Conservation (phyloP, 768 basidiomycete species). For the Phylloporus rhodoxanthus region DNA sequence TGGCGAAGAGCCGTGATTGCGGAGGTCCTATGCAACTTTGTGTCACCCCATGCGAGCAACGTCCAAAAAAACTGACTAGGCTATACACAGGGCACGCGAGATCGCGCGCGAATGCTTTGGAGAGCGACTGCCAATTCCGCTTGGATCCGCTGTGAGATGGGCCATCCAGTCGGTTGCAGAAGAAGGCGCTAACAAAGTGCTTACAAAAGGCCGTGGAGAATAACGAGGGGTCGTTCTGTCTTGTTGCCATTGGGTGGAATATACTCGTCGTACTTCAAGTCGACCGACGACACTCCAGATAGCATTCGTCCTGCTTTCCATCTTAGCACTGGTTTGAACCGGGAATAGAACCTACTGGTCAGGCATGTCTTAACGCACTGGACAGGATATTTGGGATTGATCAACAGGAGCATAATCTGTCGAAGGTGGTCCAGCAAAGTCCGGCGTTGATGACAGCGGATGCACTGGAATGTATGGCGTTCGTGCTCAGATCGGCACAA, state of each 20-base stretch:
- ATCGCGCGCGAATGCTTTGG: slow-evolving; percentile 65
- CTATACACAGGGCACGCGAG: slow-evolving; percentile 67
- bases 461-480: too few relatives aligned
- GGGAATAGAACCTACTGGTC: slow-evolving; percentile 1
- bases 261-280: slow-evolving; percentile 30
- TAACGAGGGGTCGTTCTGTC: slow-evolving; percentile 42
- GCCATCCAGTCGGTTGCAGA: slow-evolving; percentile 1
- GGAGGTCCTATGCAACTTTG: slow-evolving; percentile 54
- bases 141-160: slow-evolving; percentile 63
- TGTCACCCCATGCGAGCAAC: neutral
- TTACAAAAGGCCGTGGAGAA: slow-evolving; percentile 63
- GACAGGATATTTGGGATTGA: neutral
- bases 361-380: neutral
- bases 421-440: neutral
- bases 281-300: slow-evolving; percentile 18
- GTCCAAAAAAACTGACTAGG: slow-evolving; percentile 34
- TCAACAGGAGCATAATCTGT: slow-evolving; percentile 12
- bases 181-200: slow-evolving; percentile 13
- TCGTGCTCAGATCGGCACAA: too few relatives aligned
- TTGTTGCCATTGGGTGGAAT: slow-evolving; percentile 26
- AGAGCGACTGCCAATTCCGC: slow-evolving; percentile 81
- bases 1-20: slow-evolving; percentile 86
- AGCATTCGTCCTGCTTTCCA: slow-evolving; percentile 16
- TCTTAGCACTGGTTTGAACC: neutral
- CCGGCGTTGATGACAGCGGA: neutral